phyloP scores from a whole-genome alignment of 768 basidiomycete species.

The Boletus bicolor region DNA sequence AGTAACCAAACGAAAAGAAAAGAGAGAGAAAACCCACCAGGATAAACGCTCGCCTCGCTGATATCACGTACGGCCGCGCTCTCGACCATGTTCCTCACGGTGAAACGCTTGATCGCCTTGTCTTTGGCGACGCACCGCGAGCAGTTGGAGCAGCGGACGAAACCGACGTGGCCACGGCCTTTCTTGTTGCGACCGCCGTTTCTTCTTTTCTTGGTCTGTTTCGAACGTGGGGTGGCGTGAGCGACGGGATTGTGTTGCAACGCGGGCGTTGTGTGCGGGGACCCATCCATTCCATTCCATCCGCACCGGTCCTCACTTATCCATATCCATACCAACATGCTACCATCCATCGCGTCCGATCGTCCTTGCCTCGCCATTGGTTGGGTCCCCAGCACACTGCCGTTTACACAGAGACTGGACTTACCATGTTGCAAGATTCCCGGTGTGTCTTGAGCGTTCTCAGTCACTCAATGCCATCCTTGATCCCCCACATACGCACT shows the following conservation, averaged over 20 bases:
- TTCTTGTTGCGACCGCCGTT: constrained; percentile 99
- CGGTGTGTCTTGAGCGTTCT: constrained; percentile 23
- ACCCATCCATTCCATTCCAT: constrained; percentile 4
- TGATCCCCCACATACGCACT: not conserved
- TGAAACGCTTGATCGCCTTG: constrained; percentile 99
- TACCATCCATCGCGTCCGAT: constrained; percentile 6
- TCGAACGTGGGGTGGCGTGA: not conserved
- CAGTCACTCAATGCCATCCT: not conserved
- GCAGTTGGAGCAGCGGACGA: constrained; percentile 99
- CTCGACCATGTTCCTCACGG: constrained; percentile 99
- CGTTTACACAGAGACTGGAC: constrained; percentile 6
- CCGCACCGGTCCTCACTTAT: too few relatives aligned
- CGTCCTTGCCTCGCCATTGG: not conserved
- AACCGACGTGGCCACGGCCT: constrained; percentile 92
- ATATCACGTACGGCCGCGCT: constrained; percentile 97
- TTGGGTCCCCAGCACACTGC: constrained; percentile 1
- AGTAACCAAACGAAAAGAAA: too few relatives aligned
- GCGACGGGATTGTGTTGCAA: not conserved
- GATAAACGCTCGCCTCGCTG: constrained; percentile 92
- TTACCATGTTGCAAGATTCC: constrained; percentile 30
- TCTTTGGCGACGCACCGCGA: constrained; percentile 97
- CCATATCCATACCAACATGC: not conserved
- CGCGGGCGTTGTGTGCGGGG: not conserved
- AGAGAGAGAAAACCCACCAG: constrained; percentile 49
- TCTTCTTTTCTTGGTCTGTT: constrained; percentile 98